These are phyloP conservation scores for Astragalus glycyphyllos DNA, from an alignment of 306 rosid species.

Conservation along the genomic window DNA sequence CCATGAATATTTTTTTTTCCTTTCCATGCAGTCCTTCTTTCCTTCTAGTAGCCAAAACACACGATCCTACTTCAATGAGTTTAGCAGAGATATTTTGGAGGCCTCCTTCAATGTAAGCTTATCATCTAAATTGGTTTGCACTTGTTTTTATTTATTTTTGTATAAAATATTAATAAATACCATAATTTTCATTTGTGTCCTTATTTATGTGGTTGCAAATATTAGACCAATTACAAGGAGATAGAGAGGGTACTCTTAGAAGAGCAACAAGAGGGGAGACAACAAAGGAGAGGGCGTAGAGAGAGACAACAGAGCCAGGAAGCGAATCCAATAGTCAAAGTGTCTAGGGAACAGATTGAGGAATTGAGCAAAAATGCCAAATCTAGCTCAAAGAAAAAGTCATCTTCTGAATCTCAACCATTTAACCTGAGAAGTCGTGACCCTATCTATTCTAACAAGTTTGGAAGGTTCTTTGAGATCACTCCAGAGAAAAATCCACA, in stretches of 20 bases:
- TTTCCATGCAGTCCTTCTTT: constrained; percentile 26
- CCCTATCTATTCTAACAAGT: constrained; percentile 30
- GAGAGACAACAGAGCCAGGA: neutral
- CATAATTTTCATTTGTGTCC: neutral
- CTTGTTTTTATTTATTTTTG: too few species aligned
- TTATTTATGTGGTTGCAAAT: neutral
- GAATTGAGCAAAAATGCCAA: constrained; percentile 25
- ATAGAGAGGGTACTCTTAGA: constrained; percentile 14
- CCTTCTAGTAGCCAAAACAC: constrained; percentile 5
- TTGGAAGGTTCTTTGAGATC: constrained; percentile 40
- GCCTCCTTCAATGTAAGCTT: constrained; percentile 41
- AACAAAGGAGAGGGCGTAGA: neutral
- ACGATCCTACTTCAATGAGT: constrained; percentile 34
- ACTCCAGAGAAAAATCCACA: constrained; percentile 2
- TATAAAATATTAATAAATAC: too few species aligned
- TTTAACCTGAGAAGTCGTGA: constrained; percentile 26
- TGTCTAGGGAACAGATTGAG: constrained; percentile 17
- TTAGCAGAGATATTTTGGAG: constrained; percentile 32
- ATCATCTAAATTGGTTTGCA: neutral
- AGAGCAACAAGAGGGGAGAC: too few species aligned
- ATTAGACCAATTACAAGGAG: constrained; percentile 30
- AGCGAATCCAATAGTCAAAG: constrained; percentile 32
- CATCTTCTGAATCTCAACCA: constrained; percentile 4
- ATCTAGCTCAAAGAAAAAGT: neutral
- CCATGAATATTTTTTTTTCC: neutral